Base-by-base conservation (phyloP, 2,329 filamentous ascomycete genomes). In the Aspergillus bombycis region DNA sequence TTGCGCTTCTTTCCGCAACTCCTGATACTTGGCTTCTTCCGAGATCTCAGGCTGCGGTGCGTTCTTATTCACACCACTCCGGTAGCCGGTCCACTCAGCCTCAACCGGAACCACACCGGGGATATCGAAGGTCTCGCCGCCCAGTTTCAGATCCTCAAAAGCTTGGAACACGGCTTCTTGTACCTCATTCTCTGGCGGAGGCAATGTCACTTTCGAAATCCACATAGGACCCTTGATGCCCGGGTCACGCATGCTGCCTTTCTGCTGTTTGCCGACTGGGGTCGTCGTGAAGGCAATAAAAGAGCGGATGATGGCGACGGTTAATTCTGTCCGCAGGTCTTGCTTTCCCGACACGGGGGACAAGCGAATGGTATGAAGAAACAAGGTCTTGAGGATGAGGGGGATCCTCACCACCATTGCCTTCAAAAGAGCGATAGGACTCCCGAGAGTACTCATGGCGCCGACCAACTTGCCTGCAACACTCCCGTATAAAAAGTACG, bases 181-280 rank as follows among this genome's bases (percentile, higher is more conserved):
- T 11, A 80, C 74, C 52, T 75, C 76, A 81, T 86, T 62, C 54
- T 78, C 83, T 0, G 86, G 90, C 2, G 80, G 79, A 0, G 87
- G 85, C 19, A 92, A 80, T 0, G 84, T 86, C 48, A 91, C 89
- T 60, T 87, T 90, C 70, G 89, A 89, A 28, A 96, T 84, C 94
- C 94, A 97, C 67, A 95, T 88, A 52, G 86, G 86, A 4, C 93
- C 93, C 74, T 92, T 93, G 72, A 96, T 82, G 0, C 87, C 88
- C 0, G 85, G 85, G 60, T 91, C 90, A 62, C 82, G 86, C 52
- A 86, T 79, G 1, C 86, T 85, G n/a, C 86, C 70, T 48, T 79
- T 81, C 77, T 97, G 94, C 8, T 85, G 79, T 64, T 87, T 84
- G 0, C 84, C 81, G 28, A 96, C 78, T 30, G 87, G 82, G 19